phyloP scores from a whole-genome alignment of 805 yeast genomes.

The Candida gorgasii region DNA sequence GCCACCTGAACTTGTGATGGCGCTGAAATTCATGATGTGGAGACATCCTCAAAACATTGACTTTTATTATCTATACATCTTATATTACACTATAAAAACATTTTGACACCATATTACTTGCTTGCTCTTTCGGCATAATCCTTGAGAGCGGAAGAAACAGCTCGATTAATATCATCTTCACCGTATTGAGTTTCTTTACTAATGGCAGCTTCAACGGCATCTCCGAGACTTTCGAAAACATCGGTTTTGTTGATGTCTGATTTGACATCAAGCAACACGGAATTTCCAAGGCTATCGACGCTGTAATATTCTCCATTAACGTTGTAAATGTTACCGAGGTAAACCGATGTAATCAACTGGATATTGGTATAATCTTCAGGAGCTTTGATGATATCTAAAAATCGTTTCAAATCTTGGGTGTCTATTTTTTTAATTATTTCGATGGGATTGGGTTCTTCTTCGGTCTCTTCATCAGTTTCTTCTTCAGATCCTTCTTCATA shows the following conservation, averaged over 20 bases:
- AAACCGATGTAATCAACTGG: slow-evolving; percentile 3
- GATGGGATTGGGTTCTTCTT: neutral
- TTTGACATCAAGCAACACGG: neutral
- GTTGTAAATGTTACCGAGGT: neutral
- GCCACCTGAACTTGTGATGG: no score
- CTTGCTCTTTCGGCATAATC: neutral
- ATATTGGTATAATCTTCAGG: slow-evolving; percentile 2
- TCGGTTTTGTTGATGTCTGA: neutral
- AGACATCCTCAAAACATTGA: neutral
- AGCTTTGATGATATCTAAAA: neutral
- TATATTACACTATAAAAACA: neutral
- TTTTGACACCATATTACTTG: neutral
- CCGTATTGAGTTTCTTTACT: neutral
- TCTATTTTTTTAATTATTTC: neutral
- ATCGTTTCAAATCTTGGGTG: neutral
- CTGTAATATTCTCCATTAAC: neutral
- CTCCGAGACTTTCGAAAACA: neutral
- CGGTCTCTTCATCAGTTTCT: neutral
- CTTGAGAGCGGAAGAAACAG: neutral
- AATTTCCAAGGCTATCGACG: slow-evolving; percentile 1
- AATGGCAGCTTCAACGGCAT: neutral
- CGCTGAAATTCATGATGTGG: neutral
- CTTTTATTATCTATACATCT: no score
- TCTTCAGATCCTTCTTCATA: no score
- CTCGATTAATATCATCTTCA: neutral